Evolutionary conservation across 345 rosid genomes (phyloP).

Genomic region (Lepidium didymum): DNA sequence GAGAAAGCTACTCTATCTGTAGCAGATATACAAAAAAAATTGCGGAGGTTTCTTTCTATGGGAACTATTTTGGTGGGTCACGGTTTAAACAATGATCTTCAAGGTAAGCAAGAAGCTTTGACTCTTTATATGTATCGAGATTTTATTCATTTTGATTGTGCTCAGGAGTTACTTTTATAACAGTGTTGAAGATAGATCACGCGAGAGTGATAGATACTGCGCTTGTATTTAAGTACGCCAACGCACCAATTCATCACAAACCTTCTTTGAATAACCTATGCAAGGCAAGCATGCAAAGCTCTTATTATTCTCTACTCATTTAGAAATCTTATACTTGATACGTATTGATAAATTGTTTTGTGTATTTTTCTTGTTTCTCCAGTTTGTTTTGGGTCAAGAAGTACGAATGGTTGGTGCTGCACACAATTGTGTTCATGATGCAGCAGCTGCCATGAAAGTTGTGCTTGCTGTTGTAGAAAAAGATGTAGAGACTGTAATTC

Average conservation of each 20-base stretch:
- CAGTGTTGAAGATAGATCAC: slow-evolving; percentile 85
- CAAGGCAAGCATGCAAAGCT: slow-evolving; percentile 44
- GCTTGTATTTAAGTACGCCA: slow-evolving; percentile 47
- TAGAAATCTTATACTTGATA: background rate
- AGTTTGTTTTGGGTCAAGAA: slow-evolving; percentile 65
- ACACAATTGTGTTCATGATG: slow-evolving; percentile 82
- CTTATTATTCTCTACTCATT: background rate
- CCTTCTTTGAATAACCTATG: slow-evolving; percentile 75
- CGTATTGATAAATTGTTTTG: background rate
- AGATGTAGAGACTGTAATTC: slow-evolving; percentile 38
- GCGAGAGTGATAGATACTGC: slow-evolving; percentile 84
- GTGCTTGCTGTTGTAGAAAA: slow-evolving; percentile 61
- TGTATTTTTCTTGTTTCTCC: slow-evolving; percentile 16
- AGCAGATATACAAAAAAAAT: slow-evolving; percentile 64
- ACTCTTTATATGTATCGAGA: background rate
- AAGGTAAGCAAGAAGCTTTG: slow-evolving; percentile 36
- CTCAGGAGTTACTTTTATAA: slow-evolving; percentile 12
- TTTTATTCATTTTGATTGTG: background rate
- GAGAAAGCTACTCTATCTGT: slow-evolving; percentile 54
- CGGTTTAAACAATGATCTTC: slow-evolving; percentile 67
- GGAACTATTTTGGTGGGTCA: slow-evolving; percentile 83
- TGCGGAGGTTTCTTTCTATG: slow-evolving; percentile 57
- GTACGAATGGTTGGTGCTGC: slow-evolving; percentile 58
- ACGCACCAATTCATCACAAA: slow-evolving; percentile 20
- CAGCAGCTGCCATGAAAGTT: slow-evolving; percentile 80